Conservation (phyloP, 2,329 filamentous ascomycete species). For the Cladosporium sp. region DNA sequence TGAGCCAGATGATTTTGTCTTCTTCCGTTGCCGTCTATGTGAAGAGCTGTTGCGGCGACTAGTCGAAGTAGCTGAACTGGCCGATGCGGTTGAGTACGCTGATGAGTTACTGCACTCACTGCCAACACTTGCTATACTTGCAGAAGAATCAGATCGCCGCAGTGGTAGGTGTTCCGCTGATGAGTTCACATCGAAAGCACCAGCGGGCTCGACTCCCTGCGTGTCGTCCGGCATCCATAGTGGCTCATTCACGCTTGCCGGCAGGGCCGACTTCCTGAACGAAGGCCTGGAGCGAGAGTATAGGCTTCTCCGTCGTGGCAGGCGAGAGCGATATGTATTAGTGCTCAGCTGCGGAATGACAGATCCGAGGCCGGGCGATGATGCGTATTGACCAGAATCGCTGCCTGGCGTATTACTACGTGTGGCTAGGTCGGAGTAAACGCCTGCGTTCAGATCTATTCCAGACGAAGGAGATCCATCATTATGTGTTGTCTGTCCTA, state of each 20-base stretch:
- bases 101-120: conserved; percentile 9
- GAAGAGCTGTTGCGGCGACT: neutral
- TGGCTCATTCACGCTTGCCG: neutral
- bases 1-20: neutral
- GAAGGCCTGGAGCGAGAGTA: neutral
- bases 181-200: neutral
- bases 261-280: neutral
- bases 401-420: conserved; percentile 8
- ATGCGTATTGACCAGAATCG: neutral
- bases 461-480: neutral
- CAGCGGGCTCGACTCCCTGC: neutral
- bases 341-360: neutral
- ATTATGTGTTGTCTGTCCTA: neutral
- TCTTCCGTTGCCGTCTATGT: neutral
- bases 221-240: neutral
- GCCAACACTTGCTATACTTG: neutral
- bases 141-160: neutral
- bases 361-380: neutral
- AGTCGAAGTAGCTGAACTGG: conserved; percentile 2
- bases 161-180: neutral
- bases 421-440: neutral
- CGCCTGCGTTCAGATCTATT: neutral
- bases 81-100: conserved; percentile 5
- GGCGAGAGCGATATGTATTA: neutral
- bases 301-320: conserved; percentile 1